Evolutionary conservation across 768 basidiomycete species (phyloP).

Genomic region (Russula earlei): DNA sequence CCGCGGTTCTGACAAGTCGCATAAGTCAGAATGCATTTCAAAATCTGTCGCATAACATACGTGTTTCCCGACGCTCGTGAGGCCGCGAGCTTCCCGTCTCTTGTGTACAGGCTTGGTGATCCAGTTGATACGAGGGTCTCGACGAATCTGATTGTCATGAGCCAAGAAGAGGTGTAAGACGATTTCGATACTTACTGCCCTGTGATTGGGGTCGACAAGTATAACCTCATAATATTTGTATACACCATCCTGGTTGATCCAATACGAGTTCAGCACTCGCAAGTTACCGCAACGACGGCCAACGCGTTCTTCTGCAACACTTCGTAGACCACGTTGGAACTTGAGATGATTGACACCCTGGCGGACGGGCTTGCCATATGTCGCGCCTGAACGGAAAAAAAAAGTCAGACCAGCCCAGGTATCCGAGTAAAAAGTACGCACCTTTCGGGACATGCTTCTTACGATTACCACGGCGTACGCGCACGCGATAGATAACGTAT

Average conservation of each 20-base stretch:
- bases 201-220: slow-evolving; percentile 91
- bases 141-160: slow-evolving; percentile 58
- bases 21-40: neutral
- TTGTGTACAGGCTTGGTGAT: slow-evolving; percentile 98
- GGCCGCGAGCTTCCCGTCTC: slow-evolving; percentile 93
- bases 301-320: slow-evolving; percentile 96
- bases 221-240: slow-evolving; percentile 99
- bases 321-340: slow-evolving; percentile 87
- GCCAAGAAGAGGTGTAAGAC: neutral
- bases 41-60: slow-evolving; percentile 32
- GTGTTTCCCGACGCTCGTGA: slow-evolving; percentile 94
- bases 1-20: slow-evolving; percentile 70
- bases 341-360: slow-evolving; percentile 99
- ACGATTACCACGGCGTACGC: slow-evolving; percentile 96
- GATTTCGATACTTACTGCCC: slow-evolving; percentile 54
- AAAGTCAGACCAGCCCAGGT: neutral
- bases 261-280: slow-evolving; percentile 96
- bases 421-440: slow-evolving; percentile 26
- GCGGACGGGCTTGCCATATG: slow-evolving; percentile 97
- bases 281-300: slow-evolving; percentile 94
- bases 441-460: slow-evolving; percentile 99
- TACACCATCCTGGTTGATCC: slow-evolving; percentile 98
- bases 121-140: slow-evolving; percentile 98
- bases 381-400: slow-evolving; percentile 55
- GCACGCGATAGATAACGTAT: slow-evolving; percentile 94